These are phyloP conservation scores for Salpingoeca rosetta DNA, from an alignment of 78 protist species.

Conservation along the genomic window DNA sequence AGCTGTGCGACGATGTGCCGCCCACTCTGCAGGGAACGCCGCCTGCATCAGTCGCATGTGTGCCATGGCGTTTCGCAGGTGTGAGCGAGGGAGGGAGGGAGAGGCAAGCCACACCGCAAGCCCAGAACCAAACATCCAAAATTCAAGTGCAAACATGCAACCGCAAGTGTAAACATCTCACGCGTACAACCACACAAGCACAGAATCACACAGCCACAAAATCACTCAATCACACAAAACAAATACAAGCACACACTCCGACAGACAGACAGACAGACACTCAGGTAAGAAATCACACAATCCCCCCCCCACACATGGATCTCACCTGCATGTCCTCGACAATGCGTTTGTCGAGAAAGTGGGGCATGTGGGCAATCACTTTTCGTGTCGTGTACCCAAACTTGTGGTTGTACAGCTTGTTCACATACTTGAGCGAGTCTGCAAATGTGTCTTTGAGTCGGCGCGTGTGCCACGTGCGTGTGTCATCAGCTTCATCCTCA, in stretches of 20 bases:
- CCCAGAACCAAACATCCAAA: constrained; percentile 4
- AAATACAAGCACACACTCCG: background rate
- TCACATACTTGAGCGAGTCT: constrained; percentile 59
- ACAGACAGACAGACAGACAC: background rate
- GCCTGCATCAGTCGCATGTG: background rate
- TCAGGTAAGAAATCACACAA: background rate
- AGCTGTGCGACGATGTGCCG: constrained; percentile 64
- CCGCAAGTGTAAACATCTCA: background rate
- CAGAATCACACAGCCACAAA: too few species aligned
- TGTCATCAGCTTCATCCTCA: too few species aligned
- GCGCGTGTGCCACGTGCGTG: background rate
- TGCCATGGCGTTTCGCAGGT: background rate
- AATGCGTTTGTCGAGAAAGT: constrained; percentile 66
- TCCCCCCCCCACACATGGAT: background rate
- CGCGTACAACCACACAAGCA: background rate
- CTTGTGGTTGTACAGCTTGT: constrained; percentile 43
- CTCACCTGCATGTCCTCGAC: constrained; percentile 59
- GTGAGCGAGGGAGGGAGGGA: background rate
- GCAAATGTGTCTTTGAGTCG: constrained; percentile 36
- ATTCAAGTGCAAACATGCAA: background rate
- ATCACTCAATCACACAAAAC: background rate
- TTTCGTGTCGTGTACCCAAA: constrained; percentile 63
- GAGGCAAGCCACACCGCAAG: background rate
- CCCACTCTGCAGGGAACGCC: constrained; percentile 67
- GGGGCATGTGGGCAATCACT: constrained; percentile 94